Evolutionary conservation across 2,329 filamentous ascomycete species (phyloP), one percentile per base, ranked within the genome.

Genomic region (Penicillium occitanis): DNA sequence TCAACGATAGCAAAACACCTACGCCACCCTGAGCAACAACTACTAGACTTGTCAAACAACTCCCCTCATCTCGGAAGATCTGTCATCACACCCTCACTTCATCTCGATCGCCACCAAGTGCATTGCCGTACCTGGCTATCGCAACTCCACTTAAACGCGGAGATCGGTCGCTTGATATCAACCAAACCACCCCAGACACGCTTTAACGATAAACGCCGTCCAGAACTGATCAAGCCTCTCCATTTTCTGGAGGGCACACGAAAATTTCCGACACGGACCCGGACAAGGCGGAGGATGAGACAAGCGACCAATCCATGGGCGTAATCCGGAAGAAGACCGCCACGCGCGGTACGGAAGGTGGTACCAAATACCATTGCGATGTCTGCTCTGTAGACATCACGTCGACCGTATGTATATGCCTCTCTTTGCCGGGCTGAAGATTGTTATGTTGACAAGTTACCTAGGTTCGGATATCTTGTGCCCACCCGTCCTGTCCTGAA

Each of bases 371-470:
- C 78, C 92, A 98, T 70, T 99, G 95, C 83, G 96, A 99, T 79
- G 90, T 96, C 67, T 99, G 95, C 79, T 96, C 92, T 53, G 92
- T 92, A 66, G 95, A 99, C 78, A 96, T 99, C 71, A 99, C 95
- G 57, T 95, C 93, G 5, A 99, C 95, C 57, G 95, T 96, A 85
- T 74, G 90, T 84, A 53, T 61, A 50, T 44, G 30, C 58, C 25
- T 19, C 11, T 33, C 62, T 44, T 22, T 53, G 17, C 22, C 58
- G n/a, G 30, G 33, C 19, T 8, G 30, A 55, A 22, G 10, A 30
- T 11, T 22, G 11, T 7, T 33, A 25, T 59, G 37, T 57, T 64
- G 33, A 63, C 63, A 33, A 57, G n/a, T 10, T 19, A 57, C 11
- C 2, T 37, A 97, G 92, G 93, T 99, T 70, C 93, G 95, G 71